Percentiles rank a stretch among this genome's conserved stretches.
phyloP scores from a whole-genome alignment of 1,284 basidiomycete species.

The Fomitopsis palustris region DNA sequence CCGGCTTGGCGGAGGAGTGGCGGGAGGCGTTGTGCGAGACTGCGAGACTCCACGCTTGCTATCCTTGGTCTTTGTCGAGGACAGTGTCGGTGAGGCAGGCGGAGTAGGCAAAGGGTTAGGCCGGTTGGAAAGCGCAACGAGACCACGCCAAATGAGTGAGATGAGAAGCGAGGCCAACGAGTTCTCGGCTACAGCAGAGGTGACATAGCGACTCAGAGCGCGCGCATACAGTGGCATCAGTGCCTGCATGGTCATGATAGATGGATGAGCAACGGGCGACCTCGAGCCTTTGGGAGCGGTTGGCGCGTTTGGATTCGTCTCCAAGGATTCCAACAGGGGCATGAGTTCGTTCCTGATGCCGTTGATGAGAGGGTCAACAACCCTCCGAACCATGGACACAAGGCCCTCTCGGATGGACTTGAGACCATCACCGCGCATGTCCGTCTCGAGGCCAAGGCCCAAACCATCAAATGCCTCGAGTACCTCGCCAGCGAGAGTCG shows the following conservation, averaged over 20 bases:
- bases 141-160: conserved; percentile 64
- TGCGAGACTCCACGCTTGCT: conserved; percentile 42
- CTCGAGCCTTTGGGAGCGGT: conserved; percentile 30
- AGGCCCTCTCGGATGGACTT: conserved; percentile 64
- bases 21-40: conserved; percentile 41
- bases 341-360: conserved; percentile 60
- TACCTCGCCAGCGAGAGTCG: conserved; percentile 67
- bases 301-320: conserved; percentile 33
- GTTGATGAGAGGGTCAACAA: conserved; percentile 59
- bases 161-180: conserved; percentile 67
- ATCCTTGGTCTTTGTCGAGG: conserved; percentile 23
- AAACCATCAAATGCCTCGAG: conserved; percentile 66
- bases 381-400: conserved; percentile 59
- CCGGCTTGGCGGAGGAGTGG: conserved; percentile 54
- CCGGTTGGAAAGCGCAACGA: conserved; percentile 67
- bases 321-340: conserved; percentile 59
- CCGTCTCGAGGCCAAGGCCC: conserved; percentile 55
- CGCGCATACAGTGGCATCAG: conserved; percentile 59
- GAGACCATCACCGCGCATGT: conserved; percentile 60
- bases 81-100: conserved; percentile 39
- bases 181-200: conserved; percentile 49
- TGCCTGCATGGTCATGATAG: conserved; percentile 52
- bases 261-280: conserved; percentile 46
- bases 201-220: conserved; percentile 54
- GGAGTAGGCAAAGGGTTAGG: conserved; percentile 38